Conservation (phyloP, 2,329 filamentous ascomycete species). For the Fusarium circinatum region DNA sequence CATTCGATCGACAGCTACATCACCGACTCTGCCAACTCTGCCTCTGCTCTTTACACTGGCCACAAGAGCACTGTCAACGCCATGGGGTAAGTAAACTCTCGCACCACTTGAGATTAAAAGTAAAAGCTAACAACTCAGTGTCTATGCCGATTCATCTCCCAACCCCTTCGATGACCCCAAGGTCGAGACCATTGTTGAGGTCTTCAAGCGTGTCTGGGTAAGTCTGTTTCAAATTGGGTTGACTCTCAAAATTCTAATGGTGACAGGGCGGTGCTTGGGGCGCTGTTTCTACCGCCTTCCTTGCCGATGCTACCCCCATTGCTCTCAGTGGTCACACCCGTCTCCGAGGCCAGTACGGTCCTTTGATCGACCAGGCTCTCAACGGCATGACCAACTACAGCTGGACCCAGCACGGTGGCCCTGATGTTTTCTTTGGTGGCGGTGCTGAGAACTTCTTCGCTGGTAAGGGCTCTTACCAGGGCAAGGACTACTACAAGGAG, state of each 20-base stretch:
- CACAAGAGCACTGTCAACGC: constrained; percentile 88
- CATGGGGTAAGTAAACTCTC: constrained; percentile 63
- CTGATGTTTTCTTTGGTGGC: constrained; percentile 84
- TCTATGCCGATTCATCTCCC: constrained; percentile 81
- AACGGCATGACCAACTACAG: constrained; percentile 82
- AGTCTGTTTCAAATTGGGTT: constrained; percentile 43
- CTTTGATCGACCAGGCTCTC: constrained; percentile 80
- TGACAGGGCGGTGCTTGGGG: constrained; percentile 65
- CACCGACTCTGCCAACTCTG: constrained; percentile 87
- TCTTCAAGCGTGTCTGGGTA: constrained; percentile 76
- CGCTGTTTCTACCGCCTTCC: constrained; percentile 81
- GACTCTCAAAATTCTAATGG: constrained; percentile 17
- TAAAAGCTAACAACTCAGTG: constrained; percentile 48
- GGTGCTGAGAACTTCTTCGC: constrained; percentile 84
- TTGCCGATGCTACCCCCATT: constrained; percentile 85
- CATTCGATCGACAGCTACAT: constrained; percentile 88
- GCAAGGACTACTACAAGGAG: constrained; percentile 81
- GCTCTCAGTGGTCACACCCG: constrained; percentile 79
- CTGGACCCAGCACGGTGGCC: constrained; percentile 79
- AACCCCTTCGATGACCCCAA: constrained; percentile 85
- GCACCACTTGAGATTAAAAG: not conserved
- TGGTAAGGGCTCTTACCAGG: constrained; percentile 68
- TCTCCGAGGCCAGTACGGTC: constrained; percentile 73
- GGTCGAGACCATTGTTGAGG: constrained; percentile 83
- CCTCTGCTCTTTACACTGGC: constrained; percentile 82